Percentiles rank a stretch among this genome's conserved stretches.
These are phyloP conservation scores for Fusarium irregulare DNA, from an alignment of 2,329 filamentous ascomycete genomes.

Conservation along the genomic window DNA sequence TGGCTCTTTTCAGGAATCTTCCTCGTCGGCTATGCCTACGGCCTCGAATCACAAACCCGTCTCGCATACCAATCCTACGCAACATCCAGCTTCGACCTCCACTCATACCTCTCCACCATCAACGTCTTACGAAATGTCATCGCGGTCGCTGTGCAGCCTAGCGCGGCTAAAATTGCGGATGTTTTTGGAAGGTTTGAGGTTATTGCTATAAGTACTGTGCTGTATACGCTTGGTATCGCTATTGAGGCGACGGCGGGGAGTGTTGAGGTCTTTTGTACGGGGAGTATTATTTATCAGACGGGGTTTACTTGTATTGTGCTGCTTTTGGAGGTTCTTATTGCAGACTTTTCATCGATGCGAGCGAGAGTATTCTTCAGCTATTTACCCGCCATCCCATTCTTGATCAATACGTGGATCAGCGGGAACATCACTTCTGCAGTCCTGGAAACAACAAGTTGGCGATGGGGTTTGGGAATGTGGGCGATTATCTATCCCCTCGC, in stretches of 20 bases:
- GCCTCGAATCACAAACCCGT: slow-evolving; percentile 65
- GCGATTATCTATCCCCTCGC: slow-evolving; percentile 69
- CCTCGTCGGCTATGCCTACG: slow-evolving; percentile 69
- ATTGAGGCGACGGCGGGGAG: slow-evolving; percentile 63
- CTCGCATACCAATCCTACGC: slow-evolving; percentile 66
- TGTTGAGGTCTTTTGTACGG: slow-evolving; percentile 63
- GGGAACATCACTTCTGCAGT: slow-evolving; percentile 66
- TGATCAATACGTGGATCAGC: slow-evolving; percentile 73
- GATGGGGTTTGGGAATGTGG: slow-evolving; percentile 74
- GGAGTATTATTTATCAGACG: slow-evolving; percentile 67
- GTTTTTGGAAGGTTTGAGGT: slow-evolving; percentile 72
- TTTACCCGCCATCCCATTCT: slow-evolving; percentile 68
- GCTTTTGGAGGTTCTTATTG: slow-evolving; percentile 70
- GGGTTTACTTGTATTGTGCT: slow-evolving; percentile 69
- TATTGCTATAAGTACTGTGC: slow-evolving; percentile 64
- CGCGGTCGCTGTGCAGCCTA: slow-evolving; percentile 67
- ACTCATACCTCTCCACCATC: slow-evolving; percentile 69
- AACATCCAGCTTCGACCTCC: slow-evolving; percentile 61
- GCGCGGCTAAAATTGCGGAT: slow-evolving; percentile 71
- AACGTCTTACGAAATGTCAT: slow-evolving; percentile 69
- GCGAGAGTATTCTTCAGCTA: slow-evolving; percentile 72
- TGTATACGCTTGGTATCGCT: slow-evolving; percentile 66
- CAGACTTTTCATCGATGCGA: slow-evolving; percentile 69
- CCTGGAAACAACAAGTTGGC: slow-evolving; percentile 63
- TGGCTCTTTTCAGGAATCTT: slow-evolving; percentile 71